Base-by-base conservation (phyloP, 2,329 filamentous ascomycete species). In the Mariannaea elegans region DNA sequence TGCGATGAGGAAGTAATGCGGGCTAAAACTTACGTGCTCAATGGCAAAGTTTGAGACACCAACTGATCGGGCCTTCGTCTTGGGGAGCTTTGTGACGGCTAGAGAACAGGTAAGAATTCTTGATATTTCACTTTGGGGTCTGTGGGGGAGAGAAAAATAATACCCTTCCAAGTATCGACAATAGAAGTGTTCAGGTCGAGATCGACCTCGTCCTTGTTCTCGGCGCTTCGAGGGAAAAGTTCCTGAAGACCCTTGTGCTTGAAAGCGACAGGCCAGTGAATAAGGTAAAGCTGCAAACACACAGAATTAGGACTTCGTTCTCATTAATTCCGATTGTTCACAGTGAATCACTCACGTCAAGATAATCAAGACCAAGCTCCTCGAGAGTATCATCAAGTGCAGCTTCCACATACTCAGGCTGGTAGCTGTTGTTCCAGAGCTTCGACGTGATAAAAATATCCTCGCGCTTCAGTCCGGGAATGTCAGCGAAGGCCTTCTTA, bases 11-110 rank as follows among this genome's bases (percentile, higher is more conserved):
- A 34, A 1, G 10, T 4, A 19, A 16, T n/a, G 16, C n/a, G 38
- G 2, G 2, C 3, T 3, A 42, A 29, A 16, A 65, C 73, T 32
- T 71, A 75, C 75, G 65, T 79, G 75, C 75, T 84, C 83, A 73
- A 90, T 85, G 71, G 81, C 84, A 71, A 91, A 92, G 82, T 92
- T 92, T 75, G 88, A 91, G 64, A 92, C 88, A 72, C 89, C 89
- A 67, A 91, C 86, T 77, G 88, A 86, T 73, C 82, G 83, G 65
- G 84, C 85, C 75, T 90, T 90, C 65, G 78, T 80, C 66, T 82
- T 85, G 61, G 84, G 83, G 14, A 89, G 82, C 76, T 85, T 78
- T 61, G 84, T 84, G 71, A 87, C 70, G 52, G 78, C 78, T 77
- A 38, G 24, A 9, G 12, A 9, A 16, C n/a, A 2, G 31, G 52